Evolutionary conservation across 2,329 filamentous ascomycete genomes (phyloP).

Genomic region (Microsporum audouinii): DNA sequence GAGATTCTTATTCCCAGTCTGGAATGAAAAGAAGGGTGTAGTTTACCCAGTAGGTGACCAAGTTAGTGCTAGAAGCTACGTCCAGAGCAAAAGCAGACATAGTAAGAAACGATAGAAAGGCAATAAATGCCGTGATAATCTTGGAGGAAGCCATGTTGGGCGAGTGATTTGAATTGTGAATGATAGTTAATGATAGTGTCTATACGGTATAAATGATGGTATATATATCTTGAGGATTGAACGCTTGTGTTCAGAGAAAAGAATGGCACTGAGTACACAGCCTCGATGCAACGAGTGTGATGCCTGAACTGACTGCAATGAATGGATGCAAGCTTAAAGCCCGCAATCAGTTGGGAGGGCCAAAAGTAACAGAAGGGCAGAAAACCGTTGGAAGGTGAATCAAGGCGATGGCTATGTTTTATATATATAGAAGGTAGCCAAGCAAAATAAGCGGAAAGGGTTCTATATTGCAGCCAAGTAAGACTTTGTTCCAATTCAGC

Average conservation of each 20-base stretch:
- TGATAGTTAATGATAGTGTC: slow-evolving; percentile 23
- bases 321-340: slow-evolving; percentile 45
- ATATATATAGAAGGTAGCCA: not conserved
- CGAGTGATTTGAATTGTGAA: slow-evolving; percentile 18
- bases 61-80: slow-evolving; percentile 35
- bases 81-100: slow-evolving; percentile 28
- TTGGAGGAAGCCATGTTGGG: slow-evolving; percentile 22
- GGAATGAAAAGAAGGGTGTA: not conserved
- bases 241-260: slow-evolving; percentile 28
- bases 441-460: not conserved
- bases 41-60: slow-evolving; percentile 43
- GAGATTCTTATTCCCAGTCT: not conserved
- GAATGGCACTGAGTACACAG: slow-evolving; percentile 15
- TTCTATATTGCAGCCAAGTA: not conserved
- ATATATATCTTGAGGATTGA: not conserved
- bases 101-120: slow-evolving; percentile 23
- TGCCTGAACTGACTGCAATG: slow-evolving; percentile 29
- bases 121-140: slow-evolving; percentile 27
- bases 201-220: not conserved
- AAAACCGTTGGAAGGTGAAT: not conserved
- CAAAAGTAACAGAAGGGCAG: not conserved
- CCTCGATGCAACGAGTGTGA: not conserved
- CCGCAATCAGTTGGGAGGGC: not conserved
- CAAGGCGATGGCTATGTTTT: not conserved
- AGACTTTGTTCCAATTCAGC: not conserved